Percentiles rank a stretch among this genome's conserved stretches.
Conservation (phyloP, 2,329 filamentous ascomycete species). For the Coniochaeta prunicola region DNA sequence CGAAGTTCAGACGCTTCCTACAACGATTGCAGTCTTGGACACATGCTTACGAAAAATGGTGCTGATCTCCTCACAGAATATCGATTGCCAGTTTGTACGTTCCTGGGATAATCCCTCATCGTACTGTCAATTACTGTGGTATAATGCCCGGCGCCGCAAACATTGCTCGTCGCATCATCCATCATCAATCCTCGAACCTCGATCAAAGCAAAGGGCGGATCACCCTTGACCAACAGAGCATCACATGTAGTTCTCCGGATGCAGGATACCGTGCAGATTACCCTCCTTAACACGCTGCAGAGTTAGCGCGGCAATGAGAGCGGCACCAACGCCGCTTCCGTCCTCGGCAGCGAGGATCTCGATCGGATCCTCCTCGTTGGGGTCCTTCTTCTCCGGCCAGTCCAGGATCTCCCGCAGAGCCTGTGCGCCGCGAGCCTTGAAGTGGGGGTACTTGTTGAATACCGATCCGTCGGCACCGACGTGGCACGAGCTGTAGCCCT, state of each 20-base stretch:
- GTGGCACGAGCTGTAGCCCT: constrained; percentile 78
- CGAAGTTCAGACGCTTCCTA: not conserved
- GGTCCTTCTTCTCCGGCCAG: constrained; percentile 67
- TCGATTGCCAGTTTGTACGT: constrained; percentile 65
- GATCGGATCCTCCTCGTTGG: constrained; percentile 76
- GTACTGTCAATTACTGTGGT: not conserved
- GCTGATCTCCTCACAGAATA: constrained; percentile 44
- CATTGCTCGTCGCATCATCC: not conserved
- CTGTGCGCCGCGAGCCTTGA: constrained; percentile 84
- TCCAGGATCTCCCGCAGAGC: constrained; percentile 93
- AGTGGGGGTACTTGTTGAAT: constrained; percentile 99
- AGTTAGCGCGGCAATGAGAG: constrained; percentile 75
- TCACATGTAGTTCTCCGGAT: constrained; percentile 53
- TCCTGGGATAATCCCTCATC: constrained; percentile 49
- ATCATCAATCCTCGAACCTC: not conserved
- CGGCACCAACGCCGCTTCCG: constrained; percentile 93
- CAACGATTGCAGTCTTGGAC: not conserved
- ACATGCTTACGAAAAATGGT: not conserved
- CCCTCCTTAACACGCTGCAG: constrained; percentile 57
- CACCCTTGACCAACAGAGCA: not conserved
- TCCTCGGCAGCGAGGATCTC: constrained; percentile 88
- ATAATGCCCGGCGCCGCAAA: not conserved
- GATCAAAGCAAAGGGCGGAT: not conserved
- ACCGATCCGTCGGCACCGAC: constrained; percentile 96
- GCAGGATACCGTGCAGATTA: constrained; percentile 56